Base-by-base conservation (phyloP, 305 asterid species). In the Nicotiana rustica region DNA sequence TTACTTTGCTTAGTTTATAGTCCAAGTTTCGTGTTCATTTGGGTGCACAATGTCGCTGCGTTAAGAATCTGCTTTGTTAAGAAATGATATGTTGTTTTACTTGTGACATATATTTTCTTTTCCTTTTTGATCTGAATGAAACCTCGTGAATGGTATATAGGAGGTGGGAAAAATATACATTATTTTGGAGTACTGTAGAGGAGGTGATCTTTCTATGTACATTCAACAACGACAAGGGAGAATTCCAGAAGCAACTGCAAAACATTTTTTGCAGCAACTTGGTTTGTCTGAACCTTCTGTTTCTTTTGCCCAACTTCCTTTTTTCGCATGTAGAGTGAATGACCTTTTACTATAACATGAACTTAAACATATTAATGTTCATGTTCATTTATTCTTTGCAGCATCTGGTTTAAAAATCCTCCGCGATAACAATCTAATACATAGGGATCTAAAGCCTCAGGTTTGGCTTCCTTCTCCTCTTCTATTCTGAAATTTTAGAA, bases 371-470 rank as follows among this genome's bases (percentile, higher is more conserved):
- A 78, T 65, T 82, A 66, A 75, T 79, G 35, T 29, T 82, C 49
- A 78, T 82, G 75, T 67, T 77, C 83, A 64, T 21, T 35, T 80
- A 62, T 79, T 70, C 77, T 81, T 47, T 29, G 85, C 92, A 95
- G 99, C 97, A n/a, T 88, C 92, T 77, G 98, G 99, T 84, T 91
- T 95, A 83, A 91, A 94, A 86, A 90, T 94, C 84, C 97, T 95
- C 69, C 97, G 96, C 10, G 93, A 93, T 10, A 89, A 90, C 92
- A 89, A 91, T 86, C 86, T 95, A 55, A 94, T 95, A 71, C 99
- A 95, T 80, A 93, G 99, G 80, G 99, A 95, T 87, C 87, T 95
- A 55, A 95, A 93, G 84, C 98, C 99, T 67, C 99, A 92, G 99
- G 98, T 95, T 82, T 67, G 89, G 82, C 69, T 83, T 64, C 67